Base-by-base conservation (phyloP, 73 alveolate genomes). In the Paramecium primaurelia region DNA sequence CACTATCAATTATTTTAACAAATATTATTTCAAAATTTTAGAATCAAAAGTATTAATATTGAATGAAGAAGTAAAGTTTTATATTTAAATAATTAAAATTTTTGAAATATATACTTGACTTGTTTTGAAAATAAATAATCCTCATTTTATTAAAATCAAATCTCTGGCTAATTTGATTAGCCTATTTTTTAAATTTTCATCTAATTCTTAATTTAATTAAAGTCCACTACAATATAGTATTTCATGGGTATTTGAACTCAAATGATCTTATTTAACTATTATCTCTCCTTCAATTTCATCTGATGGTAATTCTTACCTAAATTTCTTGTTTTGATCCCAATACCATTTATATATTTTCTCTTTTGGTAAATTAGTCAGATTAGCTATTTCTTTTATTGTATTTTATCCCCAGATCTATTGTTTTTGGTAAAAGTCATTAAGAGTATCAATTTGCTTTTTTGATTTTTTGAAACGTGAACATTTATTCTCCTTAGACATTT, bases 281-380 rank as follows among this genome's bases (percentile, higher is more conserved):
- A 73, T 37, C 5, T 30, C 34, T 8, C 87, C 58, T 30, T 73
- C 87, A 11, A 73, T 40, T 5, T 73, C 87, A 73, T 80, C 91
- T 44, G 10, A 18, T 18, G 37, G 49, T 1, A 25, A 4, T n/a
- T 40, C 47, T 16, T 42, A 28, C 8, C 25, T 80, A 69, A 75
- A 42, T 25, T 80, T 80, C 73, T 80, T 80, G 58, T 80, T 80
- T 49, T 80, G 16, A 25, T 80, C 91, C 91, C 91, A 80, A 80
- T 80, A 80, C 91, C 91, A 80, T 80, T 80, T 80, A 47, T 80
- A 80, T 10, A 80, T 47, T 30, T 80, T 80, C 25, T 80, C 91
- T 44, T 49, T 80, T 32, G 91, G 91, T 25, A 80, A 64, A 20
- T 80, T 80, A 7, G 91, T 32, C 8, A 45, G n/a, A 8, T 25